Evolutionary conservation across 768 basidiomycete species (phyloP), one percentile per base, ranked within the genome.

Genomic region (Pulveroboletus sp.): DNA sequence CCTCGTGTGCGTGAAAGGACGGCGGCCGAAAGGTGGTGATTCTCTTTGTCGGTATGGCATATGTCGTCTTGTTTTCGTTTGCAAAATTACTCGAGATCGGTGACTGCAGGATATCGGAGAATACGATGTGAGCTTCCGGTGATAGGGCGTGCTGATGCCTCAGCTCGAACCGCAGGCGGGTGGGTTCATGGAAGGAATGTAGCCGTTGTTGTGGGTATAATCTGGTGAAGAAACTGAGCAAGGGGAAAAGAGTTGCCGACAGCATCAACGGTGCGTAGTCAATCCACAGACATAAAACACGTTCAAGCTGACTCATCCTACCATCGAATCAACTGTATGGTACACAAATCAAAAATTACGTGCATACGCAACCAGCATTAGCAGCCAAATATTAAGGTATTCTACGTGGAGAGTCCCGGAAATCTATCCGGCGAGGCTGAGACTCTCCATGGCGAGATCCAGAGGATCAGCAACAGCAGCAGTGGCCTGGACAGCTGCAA

Each of bases 131-230:
- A 11, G 75, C 72, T 24, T 71, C 68, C 13, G 52, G 36, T 4
- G 80, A 78, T 2, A 80, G 72, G 2, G 81, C 78, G 57, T 86
- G 83, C 17, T 79, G 64, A 57, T 86, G 84, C 41, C 85, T 77
- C 53, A 85, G 68, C 57, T 83, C 74, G 58, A 86, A 82, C 31
- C 67, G 57, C 53, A 52, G 79, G 62, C 31, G 60, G 14, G 47
- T 25, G 13, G 53, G 36, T 12, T 36, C 44, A 17, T 34, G 11
- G n/a, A 21, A 24, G 20, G 33, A 25, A 14, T 34, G 27, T 33
- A 39, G 35, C 27, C 41, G 45, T 34, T 37, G 49, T 29, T 20
- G 52, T 17, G 32, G 44, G 40, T 53, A 49, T 50, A 38, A 43
- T 46, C 32, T 33, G 14, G 41, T n/a, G 42, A 65, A 47, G 42